A percentile compares a stretch with the other conserved stretches of the same genome.
Evolutionary conservation across 768 basidiomycete genomes (phyloP).

Genomic region (button mushroom (Agaricus bisporus)): DNA sequence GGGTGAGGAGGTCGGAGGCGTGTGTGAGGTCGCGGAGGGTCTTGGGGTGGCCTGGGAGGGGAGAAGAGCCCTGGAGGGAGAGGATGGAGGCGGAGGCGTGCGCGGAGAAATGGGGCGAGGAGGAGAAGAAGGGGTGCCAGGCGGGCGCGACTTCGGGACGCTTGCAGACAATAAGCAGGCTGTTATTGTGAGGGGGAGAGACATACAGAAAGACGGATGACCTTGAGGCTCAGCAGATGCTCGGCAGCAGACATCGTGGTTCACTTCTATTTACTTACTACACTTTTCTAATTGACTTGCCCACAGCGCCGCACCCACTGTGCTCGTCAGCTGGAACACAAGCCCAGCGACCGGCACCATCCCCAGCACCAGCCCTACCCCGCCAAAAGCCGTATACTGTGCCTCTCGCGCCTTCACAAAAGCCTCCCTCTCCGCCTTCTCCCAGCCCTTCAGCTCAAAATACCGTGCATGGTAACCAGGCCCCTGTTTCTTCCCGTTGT

Average conservation of each 20-base stretch:
- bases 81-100: constrained; percentile 74
- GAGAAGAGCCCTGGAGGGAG: constrained; percentile 67
- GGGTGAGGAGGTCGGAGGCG: constrained; percentile 70
- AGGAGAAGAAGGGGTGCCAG: constrained; percentile 88
- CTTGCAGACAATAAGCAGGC: constrained; percentile 28
- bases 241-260: constrained; percentile 33
- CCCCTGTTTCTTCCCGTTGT: constrained; percentile 45
- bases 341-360: constrained; percentile 57
- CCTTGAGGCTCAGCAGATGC: constrained; percentile 74
- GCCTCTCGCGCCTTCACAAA: constrained; percentile 45
- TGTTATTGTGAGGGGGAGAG: not conserved
- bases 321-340: constrained; percentile 54
- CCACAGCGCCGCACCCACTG: constrained; percentile 71
- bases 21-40: constrained; percentile 79
- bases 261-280: constrained; percentile 1
- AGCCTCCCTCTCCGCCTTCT: constrained; percentile 32
- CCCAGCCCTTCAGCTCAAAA: constrained; percentile 61
- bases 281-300: constrained; percentile 56
- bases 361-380: constrained; percentile 50
- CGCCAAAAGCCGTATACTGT: constrained; percentile 68
- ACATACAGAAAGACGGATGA: constrained; percentile 78
- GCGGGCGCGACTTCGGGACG: constrained; percentile 67
- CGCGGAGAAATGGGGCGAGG: constrained; percentile 65
- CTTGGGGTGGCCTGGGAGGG: constrained; percentile 73
- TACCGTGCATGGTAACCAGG: constrained; percentile 59